Percentiles rank a stretch among this genome's conserved stretches.
phyloP scores from a whole-genome alignment of 2,329 filamentous ascomycete genomes.

The Fusarium kyushuense region DNA sequence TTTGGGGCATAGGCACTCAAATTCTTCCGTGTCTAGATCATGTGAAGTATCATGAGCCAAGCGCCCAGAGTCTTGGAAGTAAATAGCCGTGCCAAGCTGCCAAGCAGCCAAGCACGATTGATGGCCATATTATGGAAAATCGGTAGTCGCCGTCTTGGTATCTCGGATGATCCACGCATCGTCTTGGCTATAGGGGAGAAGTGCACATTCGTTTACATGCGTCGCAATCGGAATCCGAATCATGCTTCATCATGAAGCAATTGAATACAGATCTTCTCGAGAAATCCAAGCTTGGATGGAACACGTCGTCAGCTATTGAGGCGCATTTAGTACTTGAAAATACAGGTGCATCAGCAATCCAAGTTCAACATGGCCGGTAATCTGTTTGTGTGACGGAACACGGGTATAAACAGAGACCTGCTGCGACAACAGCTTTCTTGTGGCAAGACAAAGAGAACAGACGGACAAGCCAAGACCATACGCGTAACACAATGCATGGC shows the following conservation, averaged over 20 bases:
- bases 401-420: background rate
- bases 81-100: conserved; percentile 5
- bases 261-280: background rate
- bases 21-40: background rate
- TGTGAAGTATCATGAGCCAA: conserved; percentile 1
- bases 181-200: conserved; percentile 11
- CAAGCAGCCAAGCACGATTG: conserved; percentile 27
- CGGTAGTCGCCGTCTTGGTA: conserved; percentile 37
- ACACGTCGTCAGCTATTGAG: conserved; percentile 30
- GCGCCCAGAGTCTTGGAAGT: conserved; percentile 15
- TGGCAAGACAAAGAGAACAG: background rate
- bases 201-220: conserved; percentile 4
- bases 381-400: conserved; percentile 15
- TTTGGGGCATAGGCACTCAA: background rate
- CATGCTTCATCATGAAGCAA: background rate
- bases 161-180: conserved; percentile 26
- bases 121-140: conserved; percentile 6
- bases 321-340: conserved; percentile 15
- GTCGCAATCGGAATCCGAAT: conserved; percentile 16
- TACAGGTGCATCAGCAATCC: background rate
- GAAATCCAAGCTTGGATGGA: conserved; percentile 4
- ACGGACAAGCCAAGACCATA: background rate
- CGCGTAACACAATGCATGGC: background rate
- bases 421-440: background rate
- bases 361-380: conserved; percentile 3